Base-by-base conservation (phyloP, 2,329 filamentous ascomycete genomes). In the Aspergillus proliferans region DNA sequence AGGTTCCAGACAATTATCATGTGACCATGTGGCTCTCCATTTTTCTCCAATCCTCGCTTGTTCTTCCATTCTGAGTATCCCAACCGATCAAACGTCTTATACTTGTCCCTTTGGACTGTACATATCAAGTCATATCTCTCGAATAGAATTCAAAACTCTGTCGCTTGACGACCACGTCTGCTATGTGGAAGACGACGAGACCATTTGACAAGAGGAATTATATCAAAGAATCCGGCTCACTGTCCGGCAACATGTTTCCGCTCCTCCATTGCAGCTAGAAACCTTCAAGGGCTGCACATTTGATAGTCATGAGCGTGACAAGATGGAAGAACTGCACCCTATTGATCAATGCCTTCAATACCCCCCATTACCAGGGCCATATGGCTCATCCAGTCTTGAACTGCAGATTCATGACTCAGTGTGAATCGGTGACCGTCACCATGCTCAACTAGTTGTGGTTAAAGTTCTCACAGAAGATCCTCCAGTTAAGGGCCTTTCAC, bases 401-500 rank as follows among this genome's bases (percentile, higher is more conserved):
- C 43, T 62, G 10, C 48, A 60, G 41, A 43, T 59, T 26, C 30
- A 52, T 39, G 47, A 54, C 39, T 5, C 51, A 36, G 45, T 62
- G 22, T 47, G 51, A 46, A 53, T 38, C 10, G 52, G 54, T 14
- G 50, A 59, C 40, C 47, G 49, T 39, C 43, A 52, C 36, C 55
- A 57, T 47, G 47, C 55, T 7, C 56, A 62, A 41, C 48, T 58
- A 30, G 50, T 61, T 26, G 54, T 45, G n/a, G 50, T 53, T 33
- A 43, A 46, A 26, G 18, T 57, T 42, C 9, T 56, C 22, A 38
- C 43, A 22, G 41, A 45, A 34, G 38, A 19, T 33, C 51, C 48
- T 10, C 28, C 33, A 24, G 33, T 43, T 21, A 9, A 42, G 21
- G 14, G 21, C 22, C 40, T 45, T 43, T 39, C 51, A 48, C 43